phyloP scores from a whole-genome alignment of 495 filamentous ascomycete species.

The Xylaria palmicola region DNA sequence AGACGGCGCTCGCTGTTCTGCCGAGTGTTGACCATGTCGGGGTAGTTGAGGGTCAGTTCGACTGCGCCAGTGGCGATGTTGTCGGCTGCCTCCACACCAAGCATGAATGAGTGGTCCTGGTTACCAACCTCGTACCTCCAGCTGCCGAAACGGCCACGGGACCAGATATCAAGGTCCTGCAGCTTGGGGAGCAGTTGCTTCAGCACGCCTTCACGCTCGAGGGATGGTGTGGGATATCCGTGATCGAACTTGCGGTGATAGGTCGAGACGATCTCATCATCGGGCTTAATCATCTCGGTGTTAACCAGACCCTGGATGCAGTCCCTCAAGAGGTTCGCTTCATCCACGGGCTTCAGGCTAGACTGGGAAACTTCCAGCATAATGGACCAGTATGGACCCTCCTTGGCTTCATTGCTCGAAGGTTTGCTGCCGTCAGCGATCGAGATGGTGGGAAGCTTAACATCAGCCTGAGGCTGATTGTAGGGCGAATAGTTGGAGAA shows the following conservation, averaged over 20 bases:
- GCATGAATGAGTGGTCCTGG: slow-evolving; percentile 99
- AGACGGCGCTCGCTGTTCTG: slow-evolving; percentile 87
- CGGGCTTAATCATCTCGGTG: slow-evolving; percentile 87
- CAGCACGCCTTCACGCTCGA: slow-evolving; percentile 94
- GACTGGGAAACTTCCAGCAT: slow-evolving; percentile 99
- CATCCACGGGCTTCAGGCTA: slow-evolving; percentile 87
- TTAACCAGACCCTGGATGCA: slow-evolving; percentile 96
- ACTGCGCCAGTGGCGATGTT: slow-evolving; percentile 91
- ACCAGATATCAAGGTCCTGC: slow-evolving; percentile 87
- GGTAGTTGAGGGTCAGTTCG: slow-evolving; percentile 97
- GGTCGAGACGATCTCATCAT: slow-evolving; percentile 94
- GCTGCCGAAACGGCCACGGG: slow-evolving; percentile 94
- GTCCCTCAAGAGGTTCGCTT: slow-evolving; percentile 77
- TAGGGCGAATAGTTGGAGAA: slow-evolving; percentile 99
- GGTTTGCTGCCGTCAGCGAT: slow-evolving; percentile 83
- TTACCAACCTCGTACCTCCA: slow-evolving; percentile 96
- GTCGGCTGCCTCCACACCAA: slow-evolving; percentile 95
- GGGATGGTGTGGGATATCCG: slow-evolving; percentile 92
- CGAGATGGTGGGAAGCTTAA: slow-evolving; percentile 83
- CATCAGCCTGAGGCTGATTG: slow-evolving; percentile 84
- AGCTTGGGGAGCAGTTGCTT: slow-evolving; percentile 90
- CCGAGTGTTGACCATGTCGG: slow-evolving; percentile 94
- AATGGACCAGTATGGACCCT: slow-evolving; percentile 98
- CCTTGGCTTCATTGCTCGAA: slow-evolving; percentile 61
- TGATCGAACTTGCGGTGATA: slow-evolving; percentile 99